Percentiles rank a stretch among this genome's conserved stretches.
Conservation (phyloP, 495 filamentous ascomycete genomes). For the Trichoderma erinaceum region DNA sequence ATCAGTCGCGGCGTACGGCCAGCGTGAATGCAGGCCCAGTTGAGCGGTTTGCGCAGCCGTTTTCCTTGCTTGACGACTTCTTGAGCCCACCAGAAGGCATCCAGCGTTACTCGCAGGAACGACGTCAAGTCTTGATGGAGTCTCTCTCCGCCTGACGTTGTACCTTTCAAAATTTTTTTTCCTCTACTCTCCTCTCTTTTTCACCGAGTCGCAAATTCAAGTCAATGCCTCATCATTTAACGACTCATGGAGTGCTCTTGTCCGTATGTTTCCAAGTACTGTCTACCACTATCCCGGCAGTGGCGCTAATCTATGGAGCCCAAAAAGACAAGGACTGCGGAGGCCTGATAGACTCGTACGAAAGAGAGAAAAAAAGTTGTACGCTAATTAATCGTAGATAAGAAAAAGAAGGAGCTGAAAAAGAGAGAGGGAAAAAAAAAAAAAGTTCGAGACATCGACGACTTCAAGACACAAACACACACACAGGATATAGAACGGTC, state of each 20-base stretch:
- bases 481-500: no score
- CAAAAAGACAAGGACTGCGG: neutral
- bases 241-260: neutral
- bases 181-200: neutral
- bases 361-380: neutral
- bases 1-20: neutral
- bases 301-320: slow-evolving; percentile 12
- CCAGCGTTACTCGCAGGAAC: no score
- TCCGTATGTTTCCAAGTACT: neutral
- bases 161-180: neutral
- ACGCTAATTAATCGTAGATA: neutral
- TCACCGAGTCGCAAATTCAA: neutral
- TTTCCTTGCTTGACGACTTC: no score
- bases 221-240: neutral
- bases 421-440: neutral
- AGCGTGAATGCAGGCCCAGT: neutral
- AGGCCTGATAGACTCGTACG: neutral
- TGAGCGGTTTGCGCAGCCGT: neutral
- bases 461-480: neutral
- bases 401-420: no score
- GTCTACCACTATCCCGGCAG: slow-evolving; percentile 3
- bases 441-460: neutral
- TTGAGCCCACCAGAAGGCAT: no score
- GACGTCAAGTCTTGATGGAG: no score
- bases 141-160: no score